Evolutionary conservation across 192 early-diverging fungal species (phyloP).

Genomic region (Piromyces finnis): DNA sequence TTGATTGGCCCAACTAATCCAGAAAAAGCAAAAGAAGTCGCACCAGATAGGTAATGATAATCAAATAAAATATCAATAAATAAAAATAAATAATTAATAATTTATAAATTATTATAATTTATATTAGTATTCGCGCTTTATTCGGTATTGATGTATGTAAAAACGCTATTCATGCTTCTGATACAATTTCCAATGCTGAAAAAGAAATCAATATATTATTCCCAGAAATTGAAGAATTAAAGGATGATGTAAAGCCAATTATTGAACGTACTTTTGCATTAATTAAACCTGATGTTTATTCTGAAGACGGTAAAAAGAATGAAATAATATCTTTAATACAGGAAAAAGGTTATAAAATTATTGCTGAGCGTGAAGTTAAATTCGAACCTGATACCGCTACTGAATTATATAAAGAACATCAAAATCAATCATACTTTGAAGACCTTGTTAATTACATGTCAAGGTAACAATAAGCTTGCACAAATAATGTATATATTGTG

Average conservation of each 20-base stretch:
- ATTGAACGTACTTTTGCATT: constrained; percentile 27
- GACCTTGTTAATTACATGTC: constrained; percentile 22
- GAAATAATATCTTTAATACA: constrained; percentile 19
- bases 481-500: too few relatives aligned
- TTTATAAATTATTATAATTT: background rate
- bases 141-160: background rate
- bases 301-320: constrained; percentile 18
- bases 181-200: background rate
- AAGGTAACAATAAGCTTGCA: too few relatives aligned
- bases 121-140: constrained; percentile 1
- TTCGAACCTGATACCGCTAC: background rate
- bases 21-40: constrained; percentile 7
- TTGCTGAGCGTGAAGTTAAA: constrained; percentile 17
- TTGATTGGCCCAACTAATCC: constrained; percentile 29
- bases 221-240: background rate
- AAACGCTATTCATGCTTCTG: constrained; percentile 1
- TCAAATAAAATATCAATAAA: background rate
- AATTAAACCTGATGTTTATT: constrained; percentile 42
- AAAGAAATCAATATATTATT: background rate
- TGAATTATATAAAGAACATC: constrained; percentile 32
- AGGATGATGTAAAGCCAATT: background rate
- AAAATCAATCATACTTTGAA: constrained; percentile 21
- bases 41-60: constrained; percentile 11
- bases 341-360: constrained; percentile 23
- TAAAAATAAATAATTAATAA: background rate